Evolutionary conservation across 2,329 filamentous ascomycete genomes (phyloP), one percentile per base, ranked within the genome.

Genomic region (Colletotrichum tanaceti): DNA sequence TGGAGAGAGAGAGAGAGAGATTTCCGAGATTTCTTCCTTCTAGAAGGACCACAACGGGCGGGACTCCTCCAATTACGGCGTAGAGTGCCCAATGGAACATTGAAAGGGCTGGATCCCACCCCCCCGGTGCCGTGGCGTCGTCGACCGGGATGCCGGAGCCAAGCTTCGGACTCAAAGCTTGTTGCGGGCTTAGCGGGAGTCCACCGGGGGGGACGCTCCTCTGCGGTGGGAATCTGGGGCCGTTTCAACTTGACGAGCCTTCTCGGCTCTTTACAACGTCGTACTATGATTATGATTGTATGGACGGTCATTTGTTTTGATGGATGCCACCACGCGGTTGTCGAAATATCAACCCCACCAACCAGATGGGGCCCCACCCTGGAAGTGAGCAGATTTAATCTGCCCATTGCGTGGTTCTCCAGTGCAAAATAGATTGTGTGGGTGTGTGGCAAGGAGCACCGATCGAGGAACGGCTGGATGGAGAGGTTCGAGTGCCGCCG

Each of bases 161-260:
- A 58, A 58, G 59, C 53, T 32, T 68, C 65, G 60, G 65, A 44
- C 59, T 46, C 39, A 58, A 64, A 68, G 65, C 65, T 64, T 68
- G 39, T 58, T 64, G 65, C 38, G 44, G 63, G 59, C 53, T 41
- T 58, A 68, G 65, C 46, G 59, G 52, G 53, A 58, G 58, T 35
- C 20, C 50, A 38, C 49, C n/a, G 35, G 41, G 43, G 49, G 62
- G n/a, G 24, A 24, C n/a, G 4, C 24, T 35, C 32, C 7, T 35
- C 7, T 35, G 16, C 32, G 24, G 18, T 44, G 41, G 28, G 6
- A 63, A 43, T 57, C 43, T 64, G 60, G 60, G 53, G 60, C 44
- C 13, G 65, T 68, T 64, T 68, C 65, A 68, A 44, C 28, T 64
- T 62, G 28, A 66, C 43, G 11, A 47, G 43, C 38, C 38, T 13